Conservation (phyloP, 2,329 filamentous ascomycete species). For the Fusarium duplospermum region DNA sequence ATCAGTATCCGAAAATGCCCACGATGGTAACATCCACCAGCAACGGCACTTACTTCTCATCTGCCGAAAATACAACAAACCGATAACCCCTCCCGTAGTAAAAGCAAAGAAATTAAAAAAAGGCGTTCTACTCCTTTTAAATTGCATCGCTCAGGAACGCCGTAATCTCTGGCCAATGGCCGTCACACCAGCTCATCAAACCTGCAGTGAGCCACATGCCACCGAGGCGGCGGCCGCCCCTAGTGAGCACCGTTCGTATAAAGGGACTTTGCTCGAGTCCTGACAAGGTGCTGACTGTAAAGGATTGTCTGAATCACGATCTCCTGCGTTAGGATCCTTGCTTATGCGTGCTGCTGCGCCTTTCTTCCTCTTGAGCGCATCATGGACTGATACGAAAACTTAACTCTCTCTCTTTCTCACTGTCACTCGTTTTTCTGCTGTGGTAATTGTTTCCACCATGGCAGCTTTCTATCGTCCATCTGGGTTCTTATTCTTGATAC, state of each 20-base stretch:
- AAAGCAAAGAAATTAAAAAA: not conserved
- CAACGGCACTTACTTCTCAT: not conserved
- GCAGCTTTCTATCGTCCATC: slow-evolving; percentile 11
- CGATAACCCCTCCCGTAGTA: not conserved
- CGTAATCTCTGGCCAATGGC: slow-evolving; percentile 6
- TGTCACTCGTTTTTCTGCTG: not conserved
- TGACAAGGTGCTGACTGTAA: not conserved
- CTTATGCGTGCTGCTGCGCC: not conserved
- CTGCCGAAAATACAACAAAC: not conserved
- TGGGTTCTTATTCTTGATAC: slow-evolving; percentile 15
- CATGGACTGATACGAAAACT: not conserved
- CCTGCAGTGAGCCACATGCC: not conserved
- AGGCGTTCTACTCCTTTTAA: not conserved
- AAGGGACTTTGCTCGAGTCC: not conserved
- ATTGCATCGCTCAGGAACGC: slow-evolving; percentile 7
- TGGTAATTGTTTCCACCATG: slow-evolving; percentile 10
- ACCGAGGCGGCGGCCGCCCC: not conserved
- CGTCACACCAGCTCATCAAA: not conserved
- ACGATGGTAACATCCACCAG: not conserved
- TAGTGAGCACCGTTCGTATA: not conserved
- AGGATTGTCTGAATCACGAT: not conserved
- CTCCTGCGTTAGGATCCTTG: not conserved
- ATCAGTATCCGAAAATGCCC: not conserved
- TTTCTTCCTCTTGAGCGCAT: not conserved
- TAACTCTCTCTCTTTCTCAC: not conserved